Percentiles rank a stretch among this genome's conserved stretches.
These are phyloP conservation scores for Plenodomus biglobosus DNA, from an alignment of 2,329 filamentous ascomycete genomes.

Conservation along the genomic window DNA sequence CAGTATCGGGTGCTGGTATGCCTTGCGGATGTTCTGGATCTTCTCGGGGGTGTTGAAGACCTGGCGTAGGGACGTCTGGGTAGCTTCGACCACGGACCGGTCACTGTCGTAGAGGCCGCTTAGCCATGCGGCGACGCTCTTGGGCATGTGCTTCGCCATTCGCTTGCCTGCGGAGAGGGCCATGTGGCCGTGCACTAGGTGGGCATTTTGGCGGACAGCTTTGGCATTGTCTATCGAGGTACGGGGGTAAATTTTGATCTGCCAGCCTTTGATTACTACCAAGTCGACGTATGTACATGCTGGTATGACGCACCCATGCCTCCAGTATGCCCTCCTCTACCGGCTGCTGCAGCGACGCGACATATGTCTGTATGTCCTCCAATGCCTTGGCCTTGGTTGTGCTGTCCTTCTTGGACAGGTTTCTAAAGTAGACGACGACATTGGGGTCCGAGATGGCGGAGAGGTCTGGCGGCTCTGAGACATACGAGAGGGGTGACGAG, in stretches of 20 bases:
- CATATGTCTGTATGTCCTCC: conserved; percentile 74
- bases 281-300: conserved; percentile 37
- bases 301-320: conserved; percentile 70
- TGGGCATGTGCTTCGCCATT: conserved; percentile 76
- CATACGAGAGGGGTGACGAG: conserved; percentile 75
- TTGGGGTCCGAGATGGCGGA: conserved; percentile 75
- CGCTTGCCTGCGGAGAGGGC: conserved; percentile 69
- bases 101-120: conserved; percentile 87
- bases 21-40: conserved; percentile 71
- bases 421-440: conserved; percentile 88
- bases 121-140: conserved; percentile 84
- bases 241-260: conserved; percentile 85
- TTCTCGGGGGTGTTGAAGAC: conserved; percentile 84
- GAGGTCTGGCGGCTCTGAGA: conserved; percentile 82
- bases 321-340: conserved; percentile 82
- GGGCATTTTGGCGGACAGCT: conserved; percentile 83
- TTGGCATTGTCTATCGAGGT: conserved; percentile 87
- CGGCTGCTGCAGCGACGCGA: conserved; percentile 61
- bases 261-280: conserved; percentile 42
- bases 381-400: conserved; percentile 89
- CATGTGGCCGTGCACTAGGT: conserved; percentile 69
- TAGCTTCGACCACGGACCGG: conserved; percentile 71
- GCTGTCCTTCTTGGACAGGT: conserved; percentile 86
- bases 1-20: conserved; percentile 78
- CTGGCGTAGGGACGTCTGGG: conserved; percentile 70